These are phyloP conservation scores for Penicillium griseofulvum DNA, from an alignment of 2,329 filamentous ascomycete genomes.

Conservation along the genomic window DNA sequence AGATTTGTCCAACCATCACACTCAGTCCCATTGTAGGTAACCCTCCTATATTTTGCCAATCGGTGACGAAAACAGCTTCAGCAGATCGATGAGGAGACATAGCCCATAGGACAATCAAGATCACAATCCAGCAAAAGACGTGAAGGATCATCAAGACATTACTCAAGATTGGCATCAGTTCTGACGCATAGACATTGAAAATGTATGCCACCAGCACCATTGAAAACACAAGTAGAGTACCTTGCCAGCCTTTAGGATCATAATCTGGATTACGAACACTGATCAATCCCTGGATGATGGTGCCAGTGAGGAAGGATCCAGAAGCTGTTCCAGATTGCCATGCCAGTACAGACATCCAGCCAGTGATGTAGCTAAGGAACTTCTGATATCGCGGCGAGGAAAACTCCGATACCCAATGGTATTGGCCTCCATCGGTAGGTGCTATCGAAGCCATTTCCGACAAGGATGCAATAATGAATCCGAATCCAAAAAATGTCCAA, in stretches of 20 bases:
- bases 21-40: constrained; percentile 36
- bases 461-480: constrained; percentile 58
- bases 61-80: constrained; percentile 31
- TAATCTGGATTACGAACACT: constrained; percentile 29
- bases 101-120: constrained; percentile 31
- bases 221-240: constrained; percentile 51
- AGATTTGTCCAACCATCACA: constrained; percentile 38
- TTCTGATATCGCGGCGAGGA: constrained; percentile 50
- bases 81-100: constrained; percentile 28
- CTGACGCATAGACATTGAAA: constrained; percentile 48
- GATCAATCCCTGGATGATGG: constrained; percentile 37
- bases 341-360: constrained; percentile 51
- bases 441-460: constrained; percentile 62
- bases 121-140: constrained; percentile 35
- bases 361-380: constrained; percentile 53
- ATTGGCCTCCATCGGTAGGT: constrained; percentile 58
- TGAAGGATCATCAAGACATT: constrained; percentile 39
- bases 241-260: constrained; percentile 31
- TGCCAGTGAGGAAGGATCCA: constrained; percentile 38
- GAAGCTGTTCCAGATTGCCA: constrained; percentile 53
- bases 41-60: constrained; percentile 37
- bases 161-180: constrained; percentile 34
- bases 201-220: constrained; percentile 49
- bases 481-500: constrained; percentile 62
- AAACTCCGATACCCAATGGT: constrained; percentile 31